phyloP scores from a whole-genome alignment of 768 basidiomycete genomes.

The Lactarius pseudohatsudake region DNA sequence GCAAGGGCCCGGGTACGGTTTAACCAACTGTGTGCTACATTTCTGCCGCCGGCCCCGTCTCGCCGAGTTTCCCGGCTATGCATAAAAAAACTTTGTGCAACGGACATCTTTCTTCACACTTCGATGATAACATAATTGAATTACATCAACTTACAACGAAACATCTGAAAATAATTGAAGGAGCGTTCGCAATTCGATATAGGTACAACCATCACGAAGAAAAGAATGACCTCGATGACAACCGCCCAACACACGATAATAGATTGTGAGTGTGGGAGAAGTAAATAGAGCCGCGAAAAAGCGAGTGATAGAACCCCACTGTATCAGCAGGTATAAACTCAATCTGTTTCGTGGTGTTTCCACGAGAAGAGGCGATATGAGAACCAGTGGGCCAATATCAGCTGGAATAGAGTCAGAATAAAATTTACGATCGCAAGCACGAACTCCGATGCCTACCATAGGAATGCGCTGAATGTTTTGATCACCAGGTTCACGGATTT shows the following conservation, averaged over 20 bases:
- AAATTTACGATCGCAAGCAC: not conserved
- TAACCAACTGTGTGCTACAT: no score
- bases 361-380: not conserved
- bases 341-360: constrained; percentile 1
- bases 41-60: no score
- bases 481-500: not conserved
- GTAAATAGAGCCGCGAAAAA: constrained; percentile 1
- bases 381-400: not conserved
- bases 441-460: not conserved
- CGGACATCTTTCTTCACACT: not conserved
- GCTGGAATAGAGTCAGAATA: not conserved
- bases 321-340: not conserved
- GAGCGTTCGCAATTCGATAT: not conserved
- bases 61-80: no score
- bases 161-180: not conserved
- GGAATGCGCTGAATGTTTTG: not conserved
- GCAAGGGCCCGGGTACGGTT: no score
- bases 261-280: constrained; percentile 2
- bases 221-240: not conserved
- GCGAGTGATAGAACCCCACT: not conserved
- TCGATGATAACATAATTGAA: not conserved
- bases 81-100: no score
- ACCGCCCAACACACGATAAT: not conserved
- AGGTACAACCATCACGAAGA: constrained; percentile 4
- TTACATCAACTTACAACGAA: constrained; percentile 5